Evolutionary conservation across 1,284 basidiomycete species (phyloP).

Genomic region (Caloboletus firmus): DNA sequence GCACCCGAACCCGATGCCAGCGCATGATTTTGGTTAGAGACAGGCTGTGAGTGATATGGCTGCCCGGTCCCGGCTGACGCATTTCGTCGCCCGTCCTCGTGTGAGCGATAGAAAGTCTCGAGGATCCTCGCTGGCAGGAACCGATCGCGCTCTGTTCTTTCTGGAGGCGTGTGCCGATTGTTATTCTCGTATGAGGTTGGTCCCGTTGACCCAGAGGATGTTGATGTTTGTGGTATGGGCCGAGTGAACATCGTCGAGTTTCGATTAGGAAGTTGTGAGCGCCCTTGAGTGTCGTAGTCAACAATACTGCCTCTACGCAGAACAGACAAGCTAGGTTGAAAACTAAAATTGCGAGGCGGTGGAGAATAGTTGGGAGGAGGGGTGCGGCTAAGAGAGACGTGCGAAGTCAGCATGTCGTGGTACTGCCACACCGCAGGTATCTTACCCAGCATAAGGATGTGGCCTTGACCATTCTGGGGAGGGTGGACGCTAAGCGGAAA

Average conservation of each 20-base stretch:
- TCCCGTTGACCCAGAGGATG: constrained; percentile 12
- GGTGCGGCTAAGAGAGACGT: constrained; percentile 18
- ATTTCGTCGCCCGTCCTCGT: constrained; percentile 26
- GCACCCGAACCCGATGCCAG: not conserved
- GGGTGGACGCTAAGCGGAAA: constrained; percentile 20
- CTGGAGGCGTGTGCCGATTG: constrained; percentile 9
- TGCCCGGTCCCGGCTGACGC: constrained; percentile 5
- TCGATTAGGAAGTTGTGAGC: constrained; percentile 14
- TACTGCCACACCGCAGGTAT: not conserved
- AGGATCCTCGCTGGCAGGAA: constrained; percentile 26
- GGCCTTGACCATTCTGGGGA: constrained; percentile 27
- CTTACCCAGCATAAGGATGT: constrained; percentile 29
- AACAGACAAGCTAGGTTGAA: constrained; percentile 19
- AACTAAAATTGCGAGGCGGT: constrained; percentile 17
- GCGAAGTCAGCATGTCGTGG: constrained; percentile 3
- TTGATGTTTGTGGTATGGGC: constrained; percentile 7
- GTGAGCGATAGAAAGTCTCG: constrained; percentile 25
- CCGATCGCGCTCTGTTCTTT: constrained; percentile 27
- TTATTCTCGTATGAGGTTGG: constrained; percentile 18
- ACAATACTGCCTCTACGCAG: constrained; percentile 15
- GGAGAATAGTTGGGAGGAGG: constrained; percentile 31
- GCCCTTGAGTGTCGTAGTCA: constrained; percentile 10
- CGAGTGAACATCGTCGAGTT: constrained; percentile 11
- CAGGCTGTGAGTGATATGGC: constrained; percentile 10
- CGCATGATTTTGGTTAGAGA: constrained; percentile 2